Conservation (phyloP, 73 alveolate genomes). For the Breviolum minutum region DNA sequence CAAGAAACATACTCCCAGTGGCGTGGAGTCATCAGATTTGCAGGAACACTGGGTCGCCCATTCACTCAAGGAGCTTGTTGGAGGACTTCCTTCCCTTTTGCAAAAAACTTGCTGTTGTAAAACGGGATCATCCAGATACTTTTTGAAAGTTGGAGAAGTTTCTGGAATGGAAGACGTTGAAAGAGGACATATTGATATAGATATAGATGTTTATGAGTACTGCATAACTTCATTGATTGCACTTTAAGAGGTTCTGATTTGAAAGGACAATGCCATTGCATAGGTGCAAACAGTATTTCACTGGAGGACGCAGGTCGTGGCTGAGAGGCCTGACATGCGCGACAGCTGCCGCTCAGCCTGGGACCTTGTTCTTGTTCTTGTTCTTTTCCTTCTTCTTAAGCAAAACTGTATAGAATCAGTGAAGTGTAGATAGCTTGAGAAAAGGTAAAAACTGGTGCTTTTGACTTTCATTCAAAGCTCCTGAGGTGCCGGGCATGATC, state of each 20-base stretch:
- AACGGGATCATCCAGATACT: too few relatives aligned
- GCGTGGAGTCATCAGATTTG: not conserved
- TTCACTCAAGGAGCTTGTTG: not conserved
- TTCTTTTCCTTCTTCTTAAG: too few relatives aligned
- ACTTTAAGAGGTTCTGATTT: too few relatives aligned
- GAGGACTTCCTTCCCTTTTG: not conserved
- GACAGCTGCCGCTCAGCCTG: slow-evolving; percentile 41
- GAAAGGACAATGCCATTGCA: too few relatives aligned
- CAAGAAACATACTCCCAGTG: not conserved
- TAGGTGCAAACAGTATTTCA: too few relatives aligned
- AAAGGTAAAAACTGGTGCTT: not conserved
- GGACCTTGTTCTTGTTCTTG: not conserved
- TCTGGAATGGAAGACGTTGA: too few relatives aligned
- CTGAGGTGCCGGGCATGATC: slow-evolving; percentile 55
- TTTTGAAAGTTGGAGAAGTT: too few relatives aligned
- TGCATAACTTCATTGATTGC: too few relatives aligned
- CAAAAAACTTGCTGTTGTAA: too few relatives aligned
- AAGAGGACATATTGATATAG: too few relatives aligned
- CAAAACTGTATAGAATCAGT: not conserved
- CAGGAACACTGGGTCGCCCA: not conserved
- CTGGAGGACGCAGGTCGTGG: slow-evolving; percentile 38
- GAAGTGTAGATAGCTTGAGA: not conserved
- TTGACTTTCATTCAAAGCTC: not conserved
- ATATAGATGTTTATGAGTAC: too few relatives aligned
- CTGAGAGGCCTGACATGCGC: slow-evolving; percentile 46